Evolutionary conservation across 2,329 filamentous ascomycete species (phyloP).

Genomic region (Ophiostoma piceae): DNA sequence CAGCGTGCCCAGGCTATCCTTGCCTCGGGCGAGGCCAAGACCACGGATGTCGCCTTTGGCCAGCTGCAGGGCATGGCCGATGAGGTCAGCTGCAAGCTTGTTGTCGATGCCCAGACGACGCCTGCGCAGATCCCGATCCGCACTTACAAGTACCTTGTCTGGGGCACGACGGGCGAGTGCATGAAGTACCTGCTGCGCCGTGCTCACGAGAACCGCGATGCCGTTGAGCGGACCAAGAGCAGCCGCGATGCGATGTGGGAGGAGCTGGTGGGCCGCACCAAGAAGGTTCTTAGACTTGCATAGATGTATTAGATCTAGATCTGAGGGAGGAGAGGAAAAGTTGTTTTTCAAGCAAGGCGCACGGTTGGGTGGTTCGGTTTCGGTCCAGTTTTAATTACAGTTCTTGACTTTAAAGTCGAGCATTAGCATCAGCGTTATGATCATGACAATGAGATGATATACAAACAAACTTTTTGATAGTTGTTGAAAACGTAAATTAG

Average conservation of each 20-base stretch:
- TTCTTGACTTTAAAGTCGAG: background rate
- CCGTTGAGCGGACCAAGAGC: slow-evolving; percentile 57
- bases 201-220: slow-evolving; percentile 69
- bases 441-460: slow-evolving; percentile 5
- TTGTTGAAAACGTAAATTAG: too few species aligned
- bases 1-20: slow-evolving; percentile 49
- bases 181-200: slow-evolving; percentile 74
- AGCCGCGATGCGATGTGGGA: slow-evolving; percentile 58
- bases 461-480: background rate
- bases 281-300: slow-evolving; percentile 23
- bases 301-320: background rate
- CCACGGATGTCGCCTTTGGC: slow-evolving; percentile 55
- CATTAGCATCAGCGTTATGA: slow-evolving; percentile 9
- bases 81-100: slow-evolving; percentile 68
- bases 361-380: background rate
- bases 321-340: background rate
- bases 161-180: slow-evolving; percentile 71
- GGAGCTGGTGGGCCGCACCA: slow-evolving; percentile 55
- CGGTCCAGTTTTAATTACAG: background rate
- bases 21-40: slow-evolving; percentile 39
- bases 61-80: slow-evolving; percentile 96
- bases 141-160: slow-evolving; percentile 63
- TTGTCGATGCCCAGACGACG: slow-evolving; percentile 29
- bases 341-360: background rate
- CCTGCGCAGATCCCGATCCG: slow-evolving; percentile 30